These are phyloP conservation scores for Posidonia oceanica DNA, from an alignment of 116 monocot genomes.

Conservation along the genomic window DNA sequence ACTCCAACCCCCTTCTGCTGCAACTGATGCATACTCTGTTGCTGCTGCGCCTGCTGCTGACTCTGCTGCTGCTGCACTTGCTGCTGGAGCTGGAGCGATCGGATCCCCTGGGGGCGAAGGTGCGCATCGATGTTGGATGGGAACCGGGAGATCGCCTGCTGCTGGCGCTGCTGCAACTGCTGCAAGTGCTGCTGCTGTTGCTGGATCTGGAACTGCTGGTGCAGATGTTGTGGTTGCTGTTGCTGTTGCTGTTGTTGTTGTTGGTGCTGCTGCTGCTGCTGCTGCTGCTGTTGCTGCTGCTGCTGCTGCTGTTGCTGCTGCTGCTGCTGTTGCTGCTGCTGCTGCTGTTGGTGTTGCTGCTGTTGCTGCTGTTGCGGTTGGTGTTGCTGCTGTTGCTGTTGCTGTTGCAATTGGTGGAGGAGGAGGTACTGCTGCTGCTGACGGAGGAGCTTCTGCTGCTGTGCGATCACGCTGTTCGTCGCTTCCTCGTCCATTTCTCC, in stretches of 20 bases:
- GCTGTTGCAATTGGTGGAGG: constrained; percentile 8
- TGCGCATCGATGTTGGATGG: constrained; percentile 97
- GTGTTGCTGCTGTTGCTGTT: constrained; percentile 3
- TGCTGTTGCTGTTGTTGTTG: constrained; percentile 8
- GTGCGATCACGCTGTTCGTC: constrained; percentile 14
- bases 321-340: neutral
- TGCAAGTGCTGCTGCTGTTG: constrained; percentile 44
- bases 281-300: neutral
- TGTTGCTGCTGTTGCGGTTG: constrained; percentile 9
- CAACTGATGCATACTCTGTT: constrained; percentile 4
- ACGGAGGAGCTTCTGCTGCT: constrained; percentile 15
- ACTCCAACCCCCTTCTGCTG: constrained; percentile 15
- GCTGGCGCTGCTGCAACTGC: constrained; percentile 44
- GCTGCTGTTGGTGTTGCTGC: constrained; percentile 9
- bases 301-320: neutral
- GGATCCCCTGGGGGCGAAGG: constrained; percentile 69
- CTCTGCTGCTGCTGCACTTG: constrained; percentile 10
- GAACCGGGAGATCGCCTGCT: constrained; percentile 72
- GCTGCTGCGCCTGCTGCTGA: constrained; percentile 1
- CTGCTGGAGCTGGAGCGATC: constrained; percentile 40
- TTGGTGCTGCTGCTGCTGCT: constrained; percentile 10
- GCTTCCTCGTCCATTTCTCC: constrained; percentile 15
- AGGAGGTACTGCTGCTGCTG: constrained; percentile 15
- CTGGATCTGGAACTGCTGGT: constrained; percentile 15
- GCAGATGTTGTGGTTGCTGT: constrained; percentile 17